These are phyloP conservation scores for Neonectria ditissima DNA, from an alignment of 2,329 filamentous ascomycete species.

Conservation along the genomic window DNA sequence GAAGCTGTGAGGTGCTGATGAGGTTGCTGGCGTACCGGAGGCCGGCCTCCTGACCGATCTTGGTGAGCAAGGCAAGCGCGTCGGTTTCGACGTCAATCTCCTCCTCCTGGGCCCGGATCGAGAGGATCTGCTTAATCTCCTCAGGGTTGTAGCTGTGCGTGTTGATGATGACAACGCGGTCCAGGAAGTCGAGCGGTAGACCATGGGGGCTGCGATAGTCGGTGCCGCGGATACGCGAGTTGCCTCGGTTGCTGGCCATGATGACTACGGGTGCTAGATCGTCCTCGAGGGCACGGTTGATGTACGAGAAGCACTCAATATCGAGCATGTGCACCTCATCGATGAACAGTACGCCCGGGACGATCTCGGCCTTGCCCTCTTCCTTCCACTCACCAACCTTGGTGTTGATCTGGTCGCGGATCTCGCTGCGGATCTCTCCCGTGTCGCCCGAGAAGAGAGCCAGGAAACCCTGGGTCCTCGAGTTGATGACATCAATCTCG, in stretches of 20 bases:
- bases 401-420: slow-evolving; percentile 98
- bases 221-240: slow-evolving; percentile 91
- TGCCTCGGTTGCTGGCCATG: slow-evolving; percentile 97
- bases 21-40: slow-evolving; percentile 97
- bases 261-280: slow-evolving; percentile 97
- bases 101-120: slow-evolving; percentile 94
- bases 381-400: slow-evolving; percentile 99
- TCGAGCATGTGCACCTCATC: slow-evolving; percentile 99
- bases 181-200: slow-evolving; percentile 93
- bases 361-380: slow-evolving; percentile 98
- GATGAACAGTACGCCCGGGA: slow-evolving; percentile 96
- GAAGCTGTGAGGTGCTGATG: slow-evolving; percentile 91
- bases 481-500: slow-evolving; percentile 99
- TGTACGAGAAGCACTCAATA: slow-evolving; percentile 98
- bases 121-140: slow-evolving; percentile 91
- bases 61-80: slow-evolving; percentile 91
- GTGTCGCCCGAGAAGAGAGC: slow-evolving; percentile 98
- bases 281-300: slow-evolving; percentile 96
- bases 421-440: slow-evolving; percentile 96
- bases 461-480: slow-evolving; percentile 96
- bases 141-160: slow-evolving; percentile 86
- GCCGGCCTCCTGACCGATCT: slow-evolving; percentile 93
- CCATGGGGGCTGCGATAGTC: slow-evolving; percentile 95
- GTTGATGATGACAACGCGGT: slow-evolving; percentile 95
- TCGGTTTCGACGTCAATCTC: slow-evolving; percentile 93